These are phyloP conservation scores for Phytopythium vexans DNA, from an alignment of 352 stramenopile genomes.

Conservation along the genomic window DNA sequence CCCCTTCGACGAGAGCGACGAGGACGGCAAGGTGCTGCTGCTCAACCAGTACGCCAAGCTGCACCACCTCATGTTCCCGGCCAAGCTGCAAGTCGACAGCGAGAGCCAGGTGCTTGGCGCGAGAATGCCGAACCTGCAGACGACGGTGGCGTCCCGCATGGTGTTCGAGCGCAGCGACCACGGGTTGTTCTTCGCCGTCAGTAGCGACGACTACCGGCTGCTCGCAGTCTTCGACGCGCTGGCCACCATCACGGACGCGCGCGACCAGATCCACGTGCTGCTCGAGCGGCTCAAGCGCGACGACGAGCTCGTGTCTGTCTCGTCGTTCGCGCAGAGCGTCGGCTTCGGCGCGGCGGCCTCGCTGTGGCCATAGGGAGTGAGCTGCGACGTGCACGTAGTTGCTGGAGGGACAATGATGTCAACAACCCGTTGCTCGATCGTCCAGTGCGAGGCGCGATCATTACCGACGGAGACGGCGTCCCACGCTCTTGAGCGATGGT, in stretches of 20 bases:
- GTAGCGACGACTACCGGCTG: conserved; percentile 51
- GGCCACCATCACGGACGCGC: conserved; percentile 34
- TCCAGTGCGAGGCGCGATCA: not conserved
- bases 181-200: conserved; percentile 48
- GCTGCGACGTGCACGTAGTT: not conserved
- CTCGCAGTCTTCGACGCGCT: conserved; percentile 57
- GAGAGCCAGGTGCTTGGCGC: conserved; percentile 56
- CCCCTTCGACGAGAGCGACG: conserved; percentile 37
- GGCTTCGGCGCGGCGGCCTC: not conserved
- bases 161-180: conserved; percentile 46
- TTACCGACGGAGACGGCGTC: not conserved
- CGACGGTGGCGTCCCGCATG: conserved; percentile 33
- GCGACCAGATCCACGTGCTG: conserved; percentile 53
- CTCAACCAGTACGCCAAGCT: conserved; percentile 57
- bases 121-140: conserved; percentile 25
- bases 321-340: not conserved
- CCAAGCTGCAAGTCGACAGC: conserved; percentile 1
- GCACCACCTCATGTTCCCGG: conserved; percentile 44
- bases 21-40: conserved; percentile 26
- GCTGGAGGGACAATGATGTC: no score
- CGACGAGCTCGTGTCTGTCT: conserved; percentile 47
- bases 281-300: conserved; percentile 51
- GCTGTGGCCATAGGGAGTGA: not conserved
- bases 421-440: no score
- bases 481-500: no score